phyloP scores from a whole-genome alignment of 139 green algal genomes.

The Trebouxia sp. region DNA sequence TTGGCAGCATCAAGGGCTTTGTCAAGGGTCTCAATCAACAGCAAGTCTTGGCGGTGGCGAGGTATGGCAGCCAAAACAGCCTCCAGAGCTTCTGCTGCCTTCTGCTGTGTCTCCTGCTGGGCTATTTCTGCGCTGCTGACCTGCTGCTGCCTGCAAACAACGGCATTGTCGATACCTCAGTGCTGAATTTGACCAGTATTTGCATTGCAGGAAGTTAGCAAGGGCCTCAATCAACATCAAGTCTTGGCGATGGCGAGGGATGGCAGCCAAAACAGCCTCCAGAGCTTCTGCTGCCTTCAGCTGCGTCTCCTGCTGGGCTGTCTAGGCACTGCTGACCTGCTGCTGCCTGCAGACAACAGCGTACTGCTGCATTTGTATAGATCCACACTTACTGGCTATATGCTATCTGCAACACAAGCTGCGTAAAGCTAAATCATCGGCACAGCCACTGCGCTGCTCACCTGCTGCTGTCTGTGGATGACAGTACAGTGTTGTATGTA shows the following conservation, averaged over 20 bases:
- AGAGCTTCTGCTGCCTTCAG: conserved; percentile 32
- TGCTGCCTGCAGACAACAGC: not conserved
- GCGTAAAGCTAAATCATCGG: no score
- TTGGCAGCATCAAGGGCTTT: conserved; percentile 41
- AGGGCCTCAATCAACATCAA: conserved; percentile 56
- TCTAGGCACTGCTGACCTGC: conserved; percentile 35
- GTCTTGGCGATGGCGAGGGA: conserved; percentile 57
- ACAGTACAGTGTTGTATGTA: no score
- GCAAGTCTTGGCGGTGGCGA: conserved; percentile 56
- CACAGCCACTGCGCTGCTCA: no score
- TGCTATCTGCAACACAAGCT: no score
- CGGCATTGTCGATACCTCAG: no score
- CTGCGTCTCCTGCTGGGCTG: not conserved
- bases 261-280: conserved; percentile 40
- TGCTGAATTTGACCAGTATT: no score
- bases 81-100: conserved; percentile 35
- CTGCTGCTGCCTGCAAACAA: conserved; percentile 26
- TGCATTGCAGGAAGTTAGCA: conserved; percentile 44
- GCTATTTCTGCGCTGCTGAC: conserved; percentile 27
- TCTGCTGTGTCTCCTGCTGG: not conserved
- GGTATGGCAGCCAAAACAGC: conserved; percentile 51
- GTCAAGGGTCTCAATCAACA: conserved; percentile 55
- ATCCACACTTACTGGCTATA: no score
- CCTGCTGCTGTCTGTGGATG: no score
- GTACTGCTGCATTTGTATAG: no score